Conservation (phyloP, 2,329 filamentous ascomycete genomes). For the Colletotrichum echinochloae region DNA sequence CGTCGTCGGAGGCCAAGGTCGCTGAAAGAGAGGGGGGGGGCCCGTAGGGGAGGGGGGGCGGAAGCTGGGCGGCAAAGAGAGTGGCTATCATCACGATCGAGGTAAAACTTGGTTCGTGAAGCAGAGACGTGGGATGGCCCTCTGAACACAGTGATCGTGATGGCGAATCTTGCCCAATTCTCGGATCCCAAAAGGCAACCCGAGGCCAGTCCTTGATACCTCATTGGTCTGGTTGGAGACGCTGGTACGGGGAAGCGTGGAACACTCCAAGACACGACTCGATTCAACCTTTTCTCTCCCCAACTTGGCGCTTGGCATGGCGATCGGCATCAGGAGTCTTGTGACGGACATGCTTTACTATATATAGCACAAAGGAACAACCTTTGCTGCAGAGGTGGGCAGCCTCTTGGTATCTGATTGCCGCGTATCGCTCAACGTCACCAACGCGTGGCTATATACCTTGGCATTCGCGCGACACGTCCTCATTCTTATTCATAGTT, state of each 20-base stretch:
- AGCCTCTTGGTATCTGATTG: too few species aligned
- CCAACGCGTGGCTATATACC: not conserved
- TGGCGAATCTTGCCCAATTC: not conserved
- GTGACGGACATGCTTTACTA: not conserved
- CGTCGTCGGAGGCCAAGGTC: not conserved
- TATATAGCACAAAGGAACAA: not conserved
- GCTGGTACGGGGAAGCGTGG: not conserved
- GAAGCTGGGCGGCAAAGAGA: not conserved
- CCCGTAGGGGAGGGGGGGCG: too few species aligned
- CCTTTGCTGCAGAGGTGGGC: not conserved
- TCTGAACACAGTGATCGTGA: conserved; percentile 9
- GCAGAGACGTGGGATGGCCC: conserved; percentile 11
- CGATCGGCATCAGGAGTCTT: not conserved
- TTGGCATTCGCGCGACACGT: not conserved
- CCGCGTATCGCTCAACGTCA: not conserved
- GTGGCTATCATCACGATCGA: not conserved
- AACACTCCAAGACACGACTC: not conserved
- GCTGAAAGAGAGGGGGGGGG: too few species aligned
- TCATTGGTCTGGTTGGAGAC: not conserved
- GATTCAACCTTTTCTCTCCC: not conserved
- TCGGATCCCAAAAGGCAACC: not conserved
- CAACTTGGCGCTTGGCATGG: not conserved
- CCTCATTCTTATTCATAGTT: not conserved
- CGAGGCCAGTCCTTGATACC: too few species aligned
- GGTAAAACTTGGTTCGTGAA: not conserved